phyloP scores from a whole-genome alignment of 805 yeast genomes.

The Spathaspora boniae region DNA sequence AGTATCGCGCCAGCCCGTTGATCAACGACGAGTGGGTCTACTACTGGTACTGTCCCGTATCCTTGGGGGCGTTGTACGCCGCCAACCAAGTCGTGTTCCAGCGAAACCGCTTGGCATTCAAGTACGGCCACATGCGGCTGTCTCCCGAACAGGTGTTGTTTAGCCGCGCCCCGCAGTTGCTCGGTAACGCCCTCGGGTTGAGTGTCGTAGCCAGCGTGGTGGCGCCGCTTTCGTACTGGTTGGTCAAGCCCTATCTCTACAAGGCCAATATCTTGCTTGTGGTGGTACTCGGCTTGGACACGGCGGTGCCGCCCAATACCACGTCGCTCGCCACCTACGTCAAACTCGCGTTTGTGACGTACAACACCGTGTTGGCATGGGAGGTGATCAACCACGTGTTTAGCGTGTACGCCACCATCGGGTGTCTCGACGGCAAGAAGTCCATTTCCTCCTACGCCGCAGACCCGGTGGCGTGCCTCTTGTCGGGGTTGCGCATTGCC shows the following conservation, averaged over 20 bases:
- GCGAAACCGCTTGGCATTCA: slow-evolving; percentile 50
- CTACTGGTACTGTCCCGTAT: slow-evolving; percentile 44
- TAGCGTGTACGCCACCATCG: slow-evolving; percentile 65
- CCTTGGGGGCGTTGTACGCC: slow-evolving; percentile 45
- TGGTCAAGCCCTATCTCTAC: slow-evolving; percentile 43
- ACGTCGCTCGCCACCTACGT: slow-evolving; percentile 27
- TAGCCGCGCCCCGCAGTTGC: slow-evolving; percentile 21
- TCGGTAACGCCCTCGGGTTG: slow-evolving; percentile 38
- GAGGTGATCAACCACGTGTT: slow-evolving; percentile 57
- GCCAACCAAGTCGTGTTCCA: slow-evolving; percentile 51
- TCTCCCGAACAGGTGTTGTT: slow-evolving; percentile 37
- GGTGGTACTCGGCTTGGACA: slow-evolving; percentile 34
- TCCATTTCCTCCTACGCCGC: slow-evolving; percentile 57
- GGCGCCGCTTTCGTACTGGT: slow-evolving; percentile 37
- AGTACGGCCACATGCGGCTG: slow-evolving; percentile 36
- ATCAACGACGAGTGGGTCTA: slow-evolving; percentile 45
- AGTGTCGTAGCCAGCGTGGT: slow-evolving; percentile 22
- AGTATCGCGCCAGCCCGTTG: slow-evolving; percentile 34
- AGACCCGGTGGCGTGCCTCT: slow-evolving; percentile 59
- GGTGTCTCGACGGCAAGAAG: slow-evolving; percentile 65
- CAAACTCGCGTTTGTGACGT: slow-evolving; percentile 29
- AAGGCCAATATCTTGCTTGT: slow-evolving; percentile 26
- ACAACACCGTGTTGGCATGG: slow-evolving; percentile 41
- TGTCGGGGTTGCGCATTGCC: slow-evolving; percentile 61
- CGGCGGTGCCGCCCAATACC: slow-evolving; percentile 35